Evolutionary conservation across 2,329 filamentous ascomycete genomes (phyloP), one percentile per base, ranked within the genome.

Genomic region (Grosmannia penicillata): DNA sequence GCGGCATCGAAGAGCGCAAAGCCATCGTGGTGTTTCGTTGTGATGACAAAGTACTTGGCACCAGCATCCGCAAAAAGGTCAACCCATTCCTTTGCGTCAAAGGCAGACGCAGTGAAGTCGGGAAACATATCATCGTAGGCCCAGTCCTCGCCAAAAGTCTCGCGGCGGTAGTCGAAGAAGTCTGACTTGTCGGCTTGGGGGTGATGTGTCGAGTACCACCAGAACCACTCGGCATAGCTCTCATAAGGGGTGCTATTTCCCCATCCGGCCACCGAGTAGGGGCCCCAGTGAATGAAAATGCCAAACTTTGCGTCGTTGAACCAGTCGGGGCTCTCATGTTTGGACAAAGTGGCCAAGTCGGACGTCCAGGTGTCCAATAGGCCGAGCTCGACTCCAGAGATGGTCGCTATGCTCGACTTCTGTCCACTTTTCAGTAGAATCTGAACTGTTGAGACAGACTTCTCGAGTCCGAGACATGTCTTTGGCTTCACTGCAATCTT

Each of bases 251-350:
- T 51, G 5, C 55, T 55, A 44, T 62, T 61, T 4, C 70, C 71
- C 68, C 70, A 75, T 4, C 63, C 69, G 0, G 70, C 65, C 1
- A 74, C 69, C 0, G 66, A 53, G 45, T 72, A 75, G 0, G 63
- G 55, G 1, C 71, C 70, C 68, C 71, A 75, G 43, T 75, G 71
- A 29, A 75, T 68, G 47, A 76, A 75, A 27, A 75, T 75, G 1
- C 72, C 71, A 43, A 59, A 75, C 41, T 76, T 75, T 18, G 58
- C 65, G 30, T 63, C 57, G 38, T 68, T 59, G 45, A 63, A 75
- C 70, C 71, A 75, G 6, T 60, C 55, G 0, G 69, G 68, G 13
- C 60, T 60, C 48, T 58, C 56, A 33, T 64, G 61, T 15, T 49
- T 51, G 1, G 53, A 51, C 4, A 65, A 50, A 40, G 54, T 61